Base-by-base conservation (phyloP, 345 rosid species). In the Hibiscus syriacus region DNA sequence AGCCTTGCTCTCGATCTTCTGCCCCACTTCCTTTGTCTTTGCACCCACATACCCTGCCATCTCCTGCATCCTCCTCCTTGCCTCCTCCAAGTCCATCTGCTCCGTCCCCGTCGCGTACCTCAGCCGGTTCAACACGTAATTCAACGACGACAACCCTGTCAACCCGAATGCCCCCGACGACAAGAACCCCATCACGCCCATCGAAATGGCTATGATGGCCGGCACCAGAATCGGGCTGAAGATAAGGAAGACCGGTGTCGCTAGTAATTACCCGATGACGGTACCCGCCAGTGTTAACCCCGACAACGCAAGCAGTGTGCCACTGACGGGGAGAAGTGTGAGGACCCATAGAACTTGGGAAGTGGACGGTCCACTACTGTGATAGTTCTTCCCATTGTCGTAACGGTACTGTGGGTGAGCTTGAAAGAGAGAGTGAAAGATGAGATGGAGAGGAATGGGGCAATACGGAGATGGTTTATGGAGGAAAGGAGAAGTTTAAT, bases 141-240 rank as follows among this genome's bases (percentile, higher is more conserved):
- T 82, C 64, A 93, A 77, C 0, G 96, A 77, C 0, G 96, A 83
- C 12, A 88, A 67, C 2, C 87, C 98, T 0, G 92, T 83, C 27
- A 90, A 78, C 73, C 94, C 96, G 23, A 93, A 76, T 16, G 87
- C 88, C 6, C 90, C 90, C 0, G 98, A 87, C 0, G 83, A 70
- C 58, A 87, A 72, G 69, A 87, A 84, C 7, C 87, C 98, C 0
- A 76, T 38, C 78, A 87, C 79, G 0, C 89, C 85, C 58, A 90
- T 56, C 54, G 80, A 86, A 10, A 90, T 57, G 4, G 66, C 74
- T 12, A 88, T 68, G 12, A 85, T 83, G 0, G 97, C 89, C 0
- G 98, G 92, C 25, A 90, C 89, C 2, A 93, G 71, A 43, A 93
- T 81, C 0, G 91, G 98, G 80, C 97, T 90, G 80, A 81, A 89